phyloP scores from a whole-genome alignment of 208 protist species.

The Acanthamoeba healyi region DNA sequence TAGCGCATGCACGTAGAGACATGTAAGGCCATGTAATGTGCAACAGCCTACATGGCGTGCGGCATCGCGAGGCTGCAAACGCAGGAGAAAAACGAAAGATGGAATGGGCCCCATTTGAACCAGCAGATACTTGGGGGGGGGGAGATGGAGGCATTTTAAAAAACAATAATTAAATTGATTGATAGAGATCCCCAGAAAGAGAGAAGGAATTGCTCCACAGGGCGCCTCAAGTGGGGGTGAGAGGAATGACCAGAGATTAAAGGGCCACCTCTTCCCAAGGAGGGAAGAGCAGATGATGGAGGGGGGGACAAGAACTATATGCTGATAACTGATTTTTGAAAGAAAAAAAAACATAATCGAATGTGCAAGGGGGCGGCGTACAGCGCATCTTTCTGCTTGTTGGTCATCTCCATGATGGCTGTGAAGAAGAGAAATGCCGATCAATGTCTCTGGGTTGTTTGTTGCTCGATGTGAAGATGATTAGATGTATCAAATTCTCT shows the following conservation, averaged over 20 bases:
- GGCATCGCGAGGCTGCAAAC: too few relatives aligned
- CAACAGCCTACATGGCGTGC: too few relatives aligned
- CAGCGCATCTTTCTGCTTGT: slow-evolving; percentile 79
- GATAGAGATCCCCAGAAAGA: neutral
- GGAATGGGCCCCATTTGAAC: too few relatives aligned
- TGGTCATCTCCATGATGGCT: slow-evolving; percentile 71
- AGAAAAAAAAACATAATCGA: neutral
- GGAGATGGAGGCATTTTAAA: too few relatives aligned
- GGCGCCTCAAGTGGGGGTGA: neutral
- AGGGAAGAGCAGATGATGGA: neutral
- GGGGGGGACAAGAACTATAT: too few relatives aligned
- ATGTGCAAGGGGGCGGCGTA: neutral
- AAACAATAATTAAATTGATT: slow-evolving; percentile 20
- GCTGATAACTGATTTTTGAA: too few relatives aligned
- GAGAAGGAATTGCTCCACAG: neutral
- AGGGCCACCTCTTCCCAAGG: neutral
- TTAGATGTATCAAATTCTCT: too few relatives aligned
- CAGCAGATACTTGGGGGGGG: too few relatives aligned
- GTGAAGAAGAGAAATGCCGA: neutral
- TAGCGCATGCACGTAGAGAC: too few relatives aligned
- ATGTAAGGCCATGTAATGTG: too few relatives aligned
- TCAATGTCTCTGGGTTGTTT: neutral
- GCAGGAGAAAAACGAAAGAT: too few relatives aligned
- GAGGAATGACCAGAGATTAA: neutral
- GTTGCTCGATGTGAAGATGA: neutral